These are phyloP conservation scores for Lecanicillium sp. DNA, from an alignment of 2,329 filamentous ascomycete species.

Conservation along the genomic window DNA sequence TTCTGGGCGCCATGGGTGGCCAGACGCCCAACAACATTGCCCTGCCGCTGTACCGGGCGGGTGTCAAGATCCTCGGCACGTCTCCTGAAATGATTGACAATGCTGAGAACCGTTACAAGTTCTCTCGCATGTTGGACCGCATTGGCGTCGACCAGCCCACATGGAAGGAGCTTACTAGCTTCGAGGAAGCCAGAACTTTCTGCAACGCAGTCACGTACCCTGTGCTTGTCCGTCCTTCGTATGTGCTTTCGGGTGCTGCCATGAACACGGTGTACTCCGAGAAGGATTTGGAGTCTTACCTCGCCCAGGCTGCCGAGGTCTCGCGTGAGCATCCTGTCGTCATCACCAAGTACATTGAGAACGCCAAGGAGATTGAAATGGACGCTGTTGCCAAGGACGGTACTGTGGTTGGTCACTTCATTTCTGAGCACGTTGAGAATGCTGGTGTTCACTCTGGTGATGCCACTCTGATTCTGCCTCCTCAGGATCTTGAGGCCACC, in stretches of 20 bases:
- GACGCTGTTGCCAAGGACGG: conserved; percentile 91
- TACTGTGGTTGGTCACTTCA: conserved; percentile 86
- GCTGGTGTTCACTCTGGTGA: conserved; percentile 98
- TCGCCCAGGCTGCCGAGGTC: conserved; percentile 86
- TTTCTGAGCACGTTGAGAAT: conserved; percentile 98
- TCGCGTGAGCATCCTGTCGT: conserved; percentile 95
- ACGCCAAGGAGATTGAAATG: conserved; percentile 99
- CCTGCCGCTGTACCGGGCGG: conserved; percentile 76
- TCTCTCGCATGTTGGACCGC: conserved; percentile 93
- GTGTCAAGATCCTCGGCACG: conserved; percentile 88
- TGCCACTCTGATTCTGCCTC: conserved; percentile 88
- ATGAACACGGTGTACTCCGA: conserved; percentile 99
- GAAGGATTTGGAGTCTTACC: conserved; percentile 80
- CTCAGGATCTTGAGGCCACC: conserved; percentile 83
- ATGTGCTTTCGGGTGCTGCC: conserved; percentile 91
- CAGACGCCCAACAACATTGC: conserved; percentile 98
- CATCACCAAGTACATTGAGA: conserved; percentile 99
- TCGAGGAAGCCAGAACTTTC: conserved; percentile 82
- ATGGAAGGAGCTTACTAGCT: conserved; percentile 96
- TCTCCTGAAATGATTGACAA: conserved; percentile 98
- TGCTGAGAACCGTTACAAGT: conserved; percentile 97
- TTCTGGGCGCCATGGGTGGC: conserved; percentile 92
- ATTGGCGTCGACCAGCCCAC: conserved; percentile 93
- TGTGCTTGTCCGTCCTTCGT: conserved; percentile 90
- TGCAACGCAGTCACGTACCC: conserved; percentile 86